phyloP scores from a whole-genome alignment of 805 yeast species.

The Pichia deserticola region DNA sequence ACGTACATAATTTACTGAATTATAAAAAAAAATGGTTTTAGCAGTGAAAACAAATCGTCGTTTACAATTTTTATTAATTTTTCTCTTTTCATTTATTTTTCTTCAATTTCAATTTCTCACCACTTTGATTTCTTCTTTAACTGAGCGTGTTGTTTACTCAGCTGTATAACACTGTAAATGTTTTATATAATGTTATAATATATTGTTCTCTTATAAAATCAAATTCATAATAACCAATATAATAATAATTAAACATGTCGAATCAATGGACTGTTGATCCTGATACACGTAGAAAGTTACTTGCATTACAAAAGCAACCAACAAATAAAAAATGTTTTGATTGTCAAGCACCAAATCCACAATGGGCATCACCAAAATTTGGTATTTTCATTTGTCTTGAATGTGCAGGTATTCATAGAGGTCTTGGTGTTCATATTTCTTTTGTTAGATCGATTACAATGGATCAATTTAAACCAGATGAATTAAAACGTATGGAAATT shows the following conservation, averaged over 20 bases:
- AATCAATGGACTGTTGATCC: conserved; percentile 88
- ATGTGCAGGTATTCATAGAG: conserved; percentile 95
- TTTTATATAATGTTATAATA: not conserved
- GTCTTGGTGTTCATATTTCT: conserved; percentile 93
- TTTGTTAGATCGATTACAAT: conserved; percentile 95
- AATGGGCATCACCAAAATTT: conserved; percentile 98
- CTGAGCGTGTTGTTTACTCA: too few species aligned
- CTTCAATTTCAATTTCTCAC: too few species aligned
- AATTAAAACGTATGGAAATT: conserved; percentile 79
- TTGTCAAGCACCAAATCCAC: conserved; percentile 93
- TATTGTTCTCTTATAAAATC: not conserved
- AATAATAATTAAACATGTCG: conserved; percentile 27
- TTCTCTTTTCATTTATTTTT: too few species aligned
- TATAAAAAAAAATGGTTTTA: too few species aligned
- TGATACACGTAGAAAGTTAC: conserved; percentile 74
- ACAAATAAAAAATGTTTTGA: conserved; percentile 87
- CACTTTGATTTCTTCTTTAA: too few species aligned
- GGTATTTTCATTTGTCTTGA: conserved; percentile 96
- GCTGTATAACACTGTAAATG: too few species aligned
- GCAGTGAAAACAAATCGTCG: too few species aligned
- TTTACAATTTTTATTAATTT: too few species aligned
- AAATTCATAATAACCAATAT: not conserved
- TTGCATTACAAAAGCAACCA: conserved; percentile 73
- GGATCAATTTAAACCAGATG: conserved; percentile 97
- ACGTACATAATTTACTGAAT: too few species aligned